phyloP scores from a whole-genome alignment of 331 rosid genomes.

The Quercus lobata region DNA sequence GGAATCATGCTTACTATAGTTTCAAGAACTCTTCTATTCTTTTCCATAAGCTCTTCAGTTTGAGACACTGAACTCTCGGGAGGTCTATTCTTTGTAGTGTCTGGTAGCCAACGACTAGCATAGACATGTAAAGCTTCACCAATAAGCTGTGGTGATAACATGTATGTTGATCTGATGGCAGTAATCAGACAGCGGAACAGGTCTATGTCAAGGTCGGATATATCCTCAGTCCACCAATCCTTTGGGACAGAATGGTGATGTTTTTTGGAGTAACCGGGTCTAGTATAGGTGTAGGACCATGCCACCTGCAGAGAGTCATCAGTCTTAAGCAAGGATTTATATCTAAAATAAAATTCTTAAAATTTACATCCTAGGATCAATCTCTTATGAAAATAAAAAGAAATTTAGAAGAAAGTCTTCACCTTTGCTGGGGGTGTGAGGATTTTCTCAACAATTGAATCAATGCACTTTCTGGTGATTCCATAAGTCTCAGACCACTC shows the following conservation, averaged over 20 bases:
- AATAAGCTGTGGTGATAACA: conserved; percentile 80
- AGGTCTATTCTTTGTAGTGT: conserved; percentile 37
- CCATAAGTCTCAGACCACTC: conserved; percentile 95
- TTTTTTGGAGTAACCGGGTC: conserved; percentile 79
- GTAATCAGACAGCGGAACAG: conserved; percentile 73
- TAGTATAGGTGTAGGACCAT: conserved; percentile 97
- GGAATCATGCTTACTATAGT: conserved; percentile 82
- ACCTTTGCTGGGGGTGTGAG: conserved; percentile 86
- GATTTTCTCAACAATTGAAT: conserved; percentile 83
- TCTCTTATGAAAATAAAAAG: not conserved
- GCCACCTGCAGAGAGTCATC: conserved; percentile 52
- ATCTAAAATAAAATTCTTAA: not conserved
- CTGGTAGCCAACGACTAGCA: conserved; percentile 78
- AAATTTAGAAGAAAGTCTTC: conserved; percentile 4
- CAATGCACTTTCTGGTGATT: conserved; percentile 78
- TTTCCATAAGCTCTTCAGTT: conserved; percentile 48
- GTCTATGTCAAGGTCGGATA: conserved; percentile 89
- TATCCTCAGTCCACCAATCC: conserved; percentile 99
- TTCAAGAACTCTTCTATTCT: conserved; percentile 57
- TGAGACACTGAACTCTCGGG: conserved; percentile 50
- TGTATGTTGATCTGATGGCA: conserved; percentile 66
- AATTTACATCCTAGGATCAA: not conserved
- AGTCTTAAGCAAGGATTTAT: conserved; percentile 4
- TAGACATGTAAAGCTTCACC: conserved; percentile 98
- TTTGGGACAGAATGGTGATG: conserved; percentile 81